A percentile compares a stretch with the other conserved stretches of the same genome.
Evolutionary conservation across 345 rosid species (phyloP).

Genomic region (Boechera stricta): DNA sequence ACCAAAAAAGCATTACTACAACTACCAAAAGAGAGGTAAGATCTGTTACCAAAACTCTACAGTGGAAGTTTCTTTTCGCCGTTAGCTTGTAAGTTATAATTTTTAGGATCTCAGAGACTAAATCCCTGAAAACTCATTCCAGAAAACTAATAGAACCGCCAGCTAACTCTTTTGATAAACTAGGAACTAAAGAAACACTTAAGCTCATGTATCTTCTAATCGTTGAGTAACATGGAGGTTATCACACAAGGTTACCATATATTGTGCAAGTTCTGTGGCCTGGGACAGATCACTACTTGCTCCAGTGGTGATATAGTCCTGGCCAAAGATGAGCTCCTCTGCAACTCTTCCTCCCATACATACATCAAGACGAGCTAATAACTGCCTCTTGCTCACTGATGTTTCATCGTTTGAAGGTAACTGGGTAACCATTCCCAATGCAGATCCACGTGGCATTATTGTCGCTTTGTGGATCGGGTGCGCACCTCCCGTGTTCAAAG

Average conservation of each 20-base stretch:
- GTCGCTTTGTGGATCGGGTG: constrained; percentile 99
- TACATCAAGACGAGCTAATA: constrained; percentile 96
- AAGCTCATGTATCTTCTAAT: neutral
- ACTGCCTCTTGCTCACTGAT: constrained; percentile 90
- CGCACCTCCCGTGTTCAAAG: constrained; percentile 87
- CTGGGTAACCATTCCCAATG: constrained; percentile 98
- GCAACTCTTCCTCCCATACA: constrained; percentile 99
- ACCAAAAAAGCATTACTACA: constrained; percentile 27
- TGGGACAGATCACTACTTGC: constrained; percentile 93
- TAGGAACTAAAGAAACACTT: neutral
- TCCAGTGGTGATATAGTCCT: constrained; percentile 87
- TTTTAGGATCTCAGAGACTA: neutral
- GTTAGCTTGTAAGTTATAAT: neutral
- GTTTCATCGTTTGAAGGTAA: constrained; percentile 97
- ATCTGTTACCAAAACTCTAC: neutral
- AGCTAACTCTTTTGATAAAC: constrained; percentile 1
- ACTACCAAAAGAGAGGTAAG: neutral
- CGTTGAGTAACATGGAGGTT: neutral
- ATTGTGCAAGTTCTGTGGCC: constrained; percentile 95
- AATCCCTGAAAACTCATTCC: neutral
- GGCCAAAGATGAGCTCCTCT: constrained; percentile 96
- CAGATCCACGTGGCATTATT: constrained; percentile 97
- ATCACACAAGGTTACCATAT: constrained; percentile 65
- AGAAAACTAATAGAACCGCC: neutral
- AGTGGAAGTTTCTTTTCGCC: neutral